Evolutionary conservation across 2,329 filamentous ascomycete genomes (phyloP), one percentile per base, ranked within the genome.

Genomic region (Coniochaeta ligniaria): DNA sequence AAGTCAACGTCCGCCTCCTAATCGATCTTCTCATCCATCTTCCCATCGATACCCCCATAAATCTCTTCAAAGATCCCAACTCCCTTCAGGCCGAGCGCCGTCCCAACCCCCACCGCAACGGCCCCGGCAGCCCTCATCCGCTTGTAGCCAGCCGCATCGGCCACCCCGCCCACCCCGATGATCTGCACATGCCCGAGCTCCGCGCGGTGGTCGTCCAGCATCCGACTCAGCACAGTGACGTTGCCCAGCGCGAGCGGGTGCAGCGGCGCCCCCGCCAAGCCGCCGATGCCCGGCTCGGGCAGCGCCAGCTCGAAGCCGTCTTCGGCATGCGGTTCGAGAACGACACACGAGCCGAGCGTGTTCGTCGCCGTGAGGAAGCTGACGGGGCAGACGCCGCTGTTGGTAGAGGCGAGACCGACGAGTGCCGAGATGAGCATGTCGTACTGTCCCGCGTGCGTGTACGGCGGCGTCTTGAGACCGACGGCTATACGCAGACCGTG

Each of bases 221-320:
- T 69, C 22, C 70, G 72, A 22, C 86, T 74, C n/a, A 94, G 78
- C 1, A 83, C 87, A n/a, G 77, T 78, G 35, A 93, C 90, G 66
- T 93, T 94, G 0, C 90, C 90, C 33, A 94, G 72, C 0, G 89
- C 87, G 0, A 94, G 74, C 0, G 89, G 86, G 72, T 93, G 90
- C 50, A 94, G 73, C 20, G 88, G 82, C 12, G 87, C 80, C 0
- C 90, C 90, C 0, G 88, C 90, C 74, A 93, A 78, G 0, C 90
- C 90, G 0, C 90, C 90, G 3, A 90, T 77, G 0, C 88, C 87
- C 0, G 71, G 74, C 3, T 76, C 79, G 0, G 82, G 82, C 1
- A 86, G 82, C 8, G 76, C 75, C 1, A 47, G 4, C 24, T 20
- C 43, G 24, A 12, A 9, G 20, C 9, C 62, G 28, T 58, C 59